Conservation (phyloP, 2,329 filamentous ascomycete genomes). For the Nemania bipapillata region DNA sequence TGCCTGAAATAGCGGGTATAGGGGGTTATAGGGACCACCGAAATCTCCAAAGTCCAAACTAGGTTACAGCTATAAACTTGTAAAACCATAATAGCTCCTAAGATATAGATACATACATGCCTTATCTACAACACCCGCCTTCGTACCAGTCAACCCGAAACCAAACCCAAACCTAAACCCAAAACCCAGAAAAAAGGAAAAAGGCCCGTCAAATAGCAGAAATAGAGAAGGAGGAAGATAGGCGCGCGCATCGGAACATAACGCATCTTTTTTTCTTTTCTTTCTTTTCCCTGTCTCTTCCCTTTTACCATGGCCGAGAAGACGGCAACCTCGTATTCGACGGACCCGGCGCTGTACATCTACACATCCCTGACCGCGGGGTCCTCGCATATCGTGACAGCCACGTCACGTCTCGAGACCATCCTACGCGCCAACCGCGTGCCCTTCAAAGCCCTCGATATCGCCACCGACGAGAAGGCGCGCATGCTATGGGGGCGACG, state of each 20-base stretch:
- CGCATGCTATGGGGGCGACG: slow-evolving; percentile 88
- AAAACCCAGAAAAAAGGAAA: background rate
- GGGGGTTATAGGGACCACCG: background rate
- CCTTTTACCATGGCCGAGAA: slow-evolving; percentile 42
- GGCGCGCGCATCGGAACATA: background rate
- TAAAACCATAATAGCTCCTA: background rate
- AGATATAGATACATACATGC: background rate
- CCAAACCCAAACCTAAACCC: background rate
- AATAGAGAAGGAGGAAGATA: background rate
- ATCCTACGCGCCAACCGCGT: slow-evolving; percentile 95
- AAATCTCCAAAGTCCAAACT: background rate
- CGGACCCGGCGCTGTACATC: slow-evolving; percentile 83
- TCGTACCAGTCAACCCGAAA: background rate
- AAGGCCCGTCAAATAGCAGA: background rate
- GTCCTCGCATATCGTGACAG: slow-evolving; percentile 94
- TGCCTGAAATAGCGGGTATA: slow-evolving; percentile 22
- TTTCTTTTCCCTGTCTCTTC: background rate
- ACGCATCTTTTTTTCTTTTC: background rate
- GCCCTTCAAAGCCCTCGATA: slow-evolving; percentile 90
- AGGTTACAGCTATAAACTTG: background rate
- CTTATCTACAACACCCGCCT: background rate
- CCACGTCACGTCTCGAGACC: slow-evolving; percentile 93
- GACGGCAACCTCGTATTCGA: slow-evolving; percentile 59
- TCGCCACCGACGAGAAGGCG: slow-evolving; percentile 88
- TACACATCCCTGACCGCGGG: slow-evolving; percentile 96